Base-by-base conservation (phyloP, 139 green algal species). In the Zygnema circumcarinatum region DNA sequence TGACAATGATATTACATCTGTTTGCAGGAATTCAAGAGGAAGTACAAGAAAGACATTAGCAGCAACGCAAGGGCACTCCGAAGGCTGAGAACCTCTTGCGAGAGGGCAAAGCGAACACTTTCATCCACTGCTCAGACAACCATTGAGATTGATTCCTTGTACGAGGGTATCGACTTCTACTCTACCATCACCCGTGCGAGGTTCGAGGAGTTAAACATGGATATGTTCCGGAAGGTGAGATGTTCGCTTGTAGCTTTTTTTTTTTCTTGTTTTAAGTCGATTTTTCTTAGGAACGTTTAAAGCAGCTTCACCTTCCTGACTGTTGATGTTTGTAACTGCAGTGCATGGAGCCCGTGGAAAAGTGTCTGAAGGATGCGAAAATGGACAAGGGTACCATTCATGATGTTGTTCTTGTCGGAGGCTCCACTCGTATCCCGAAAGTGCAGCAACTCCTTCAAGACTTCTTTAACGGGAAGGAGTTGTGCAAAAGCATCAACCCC, bases 301-400 rank as follows among this genome's bases (percentile, higher is more conserved):
- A n/a, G n/a, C n/a, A n/a, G n/a, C n/a, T n/a, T n/a, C n/a, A n/a
- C n/a, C n/a, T 62, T 62, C 16, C 16, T 62, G 7, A 25, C 47
- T 62, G 47, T 78, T 78, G 69, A 20, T 38, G 11, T 41, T 38
- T 78, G 7, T 41, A 39, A 52, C 3, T 78, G 69, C 69, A 98
- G 95, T 99, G 97, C 95, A 99, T 99, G 96, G 96, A 98, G 84
- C 97, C 97, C 33, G 97, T 99, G n/a, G 97, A 98, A 94, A 97
- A 96, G 90, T 94, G 91, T 84, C 79, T 98, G 73, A 91, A 92
- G 67, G 97, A 98, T 81, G 91, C 95, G 88, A 98, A 98, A 94
- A 93, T 97, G 69, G 95, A 96, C 93, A 98, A 98, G 94, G 82
- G 54, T 73, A 42, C 79, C 1, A 93, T 99, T 20, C 93, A 99